phyloP scores from a whole-genome alignment of 805 yeast species.

The Lipomyces oligophaga region DNA sequence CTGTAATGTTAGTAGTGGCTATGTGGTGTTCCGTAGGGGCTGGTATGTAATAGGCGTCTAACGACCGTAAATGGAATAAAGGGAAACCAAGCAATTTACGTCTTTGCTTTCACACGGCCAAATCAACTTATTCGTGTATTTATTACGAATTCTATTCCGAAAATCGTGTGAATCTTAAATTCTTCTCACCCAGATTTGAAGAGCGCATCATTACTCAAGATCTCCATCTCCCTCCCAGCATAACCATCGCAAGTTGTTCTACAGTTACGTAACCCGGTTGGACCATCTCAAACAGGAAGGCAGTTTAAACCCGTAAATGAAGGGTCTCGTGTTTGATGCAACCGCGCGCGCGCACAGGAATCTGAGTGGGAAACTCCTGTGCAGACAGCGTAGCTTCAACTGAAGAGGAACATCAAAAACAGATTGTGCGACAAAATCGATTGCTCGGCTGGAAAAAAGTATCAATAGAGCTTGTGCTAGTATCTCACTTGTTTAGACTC shows the following conservation, averaged over 20 bases:
- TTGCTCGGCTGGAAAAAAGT: background rate
- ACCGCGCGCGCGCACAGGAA: background rate
- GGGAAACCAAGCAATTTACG: too few species aligned
- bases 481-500: background rate
- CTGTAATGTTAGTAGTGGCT: too few species aligned
- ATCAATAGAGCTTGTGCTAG: background rate
- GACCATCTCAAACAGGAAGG: background rate
- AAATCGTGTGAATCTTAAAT: background rate
- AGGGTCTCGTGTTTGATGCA: background rate
- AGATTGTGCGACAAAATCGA: background rate
- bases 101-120: background rate
- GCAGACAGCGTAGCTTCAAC: background rate
- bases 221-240: too few species aligned
- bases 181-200: background rate
- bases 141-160: background rate
- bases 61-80: too few species aligned
- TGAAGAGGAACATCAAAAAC: background rate
- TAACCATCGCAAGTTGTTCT: too few species aligned
- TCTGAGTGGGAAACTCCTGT: background rate
- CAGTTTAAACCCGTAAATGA: background rate
- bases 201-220: too few species aligned
- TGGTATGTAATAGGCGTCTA: too few species aligned
- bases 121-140: background rate
- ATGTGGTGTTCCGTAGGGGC: too few species aligned
- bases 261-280: background rate